Conservation (phyloP, 2,329 filamentous ascomycete genomes). For the Xylariaceae sp. region DNA sequence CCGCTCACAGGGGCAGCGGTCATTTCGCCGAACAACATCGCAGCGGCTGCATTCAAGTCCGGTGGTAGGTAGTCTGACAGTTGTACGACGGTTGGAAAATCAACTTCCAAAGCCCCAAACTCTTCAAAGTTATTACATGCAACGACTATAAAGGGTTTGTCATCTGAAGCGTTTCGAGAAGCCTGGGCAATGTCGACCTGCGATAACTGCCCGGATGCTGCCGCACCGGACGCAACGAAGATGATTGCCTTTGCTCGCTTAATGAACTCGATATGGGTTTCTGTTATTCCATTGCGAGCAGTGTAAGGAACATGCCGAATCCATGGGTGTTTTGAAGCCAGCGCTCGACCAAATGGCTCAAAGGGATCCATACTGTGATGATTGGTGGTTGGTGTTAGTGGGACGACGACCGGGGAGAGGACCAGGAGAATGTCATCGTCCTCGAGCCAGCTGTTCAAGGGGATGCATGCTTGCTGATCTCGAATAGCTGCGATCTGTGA, state of each 20-base stretch:
- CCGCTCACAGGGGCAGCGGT: constrained; percentile 13
- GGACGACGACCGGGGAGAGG: constrained; percentile 56
- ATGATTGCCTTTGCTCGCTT: constrained; percentile 57
- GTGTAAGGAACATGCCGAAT: constrained; percentile 73
- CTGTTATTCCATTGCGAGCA: constrained; percentile 60
- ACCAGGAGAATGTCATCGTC: constrained; percentile 58
- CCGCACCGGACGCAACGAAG: constrained; percentile 56
- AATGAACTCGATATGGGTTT: constrained; percentile 62
- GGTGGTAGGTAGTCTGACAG: constrained; percentile 45
- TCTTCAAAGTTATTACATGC: constrained; percentile 47
- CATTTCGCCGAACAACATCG: constrained; percentile 48
- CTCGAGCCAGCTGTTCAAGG: constrained; percentile 44
- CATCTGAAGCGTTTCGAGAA: constrained; percentile 43
- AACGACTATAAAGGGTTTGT: constrained; percentile 51
- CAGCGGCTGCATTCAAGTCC: constrained; percentile 50
- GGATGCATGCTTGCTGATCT: constrained; percentile 41
- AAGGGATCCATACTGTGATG: constrained; percentile 62
- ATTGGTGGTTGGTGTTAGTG: constrained; percentile 39
- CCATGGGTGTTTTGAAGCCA: constrained; percentile 58
- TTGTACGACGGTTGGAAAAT: constrained; percentile 53
- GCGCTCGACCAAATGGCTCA: constrained; percentile 63
- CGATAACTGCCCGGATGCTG: constrained; percentile 45
- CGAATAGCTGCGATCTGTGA: constrained; percentile 29
- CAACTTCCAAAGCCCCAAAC: constrained; percentile 36
- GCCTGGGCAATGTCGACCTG: constrained; percentile 52